Conservation (phyloP, 2,329 filamentous ascomycete genomes). For the Apiospora koreana region DNA sequence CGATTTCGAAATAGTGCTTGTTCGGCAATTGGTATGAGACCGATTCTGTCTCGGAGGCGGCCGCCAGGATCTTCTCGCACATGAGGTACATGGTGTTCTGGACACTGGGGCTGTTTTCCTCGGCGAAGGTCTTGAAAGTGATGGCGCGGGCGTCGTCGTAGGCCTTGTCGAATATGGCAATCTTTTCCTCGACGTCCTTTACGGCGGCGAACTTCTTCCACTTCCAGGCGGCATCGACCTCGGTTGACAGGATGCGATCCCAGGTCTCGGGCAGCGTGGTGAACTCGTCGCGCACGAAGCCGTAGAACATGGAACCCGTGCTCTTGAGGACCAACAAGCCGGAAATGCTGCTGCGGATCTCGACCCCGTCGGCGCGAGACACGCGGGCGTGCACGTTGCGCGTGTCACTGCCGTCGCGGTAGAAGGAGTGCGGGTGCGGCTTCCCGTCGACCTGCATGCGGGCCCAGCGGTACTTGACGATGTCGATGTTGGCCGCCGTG, state of each 20-base stretch:
- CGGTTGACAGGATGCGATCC: slow-evolving; percentile 94
- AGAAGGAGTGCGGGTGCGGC: slow-evolving; percentile 93
- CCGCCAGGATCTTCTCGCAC: slow-evolving; percentile 80
- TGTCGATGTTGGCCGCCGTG: slow-evolving; percentile 75
- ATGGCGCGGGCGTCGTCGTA: slow-evolving; percentile 78
- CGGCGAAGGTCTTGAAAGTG: slow-evolving; percentile 89
- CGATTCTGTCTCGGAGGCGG: slow-evolving; percentile 68
- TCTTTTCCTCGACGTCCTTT: slow-evolving; percentile 64
- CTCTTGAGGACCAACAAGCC: slow-evolving; percentile 91
- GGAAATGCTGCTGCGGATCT: slow-evolving; percentile 74
- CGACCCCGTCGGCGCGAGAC: slow-evolving; percentile 68
- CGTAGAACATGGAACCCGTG: slow-evolving; percentile 94
- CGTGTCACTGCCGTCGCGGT: slow-evolving; percentile 85
- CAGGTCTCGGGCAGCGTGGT: slow-evolving; percentile 88
- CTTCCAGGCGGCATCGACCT: slow-evolving; percentile 83
- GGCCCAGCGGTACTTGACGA: slow-evolving; percentile 88
- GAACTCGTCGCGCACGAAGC: slow-evolving; percentile 90
- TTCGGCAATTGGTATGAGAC: slow-evolving; percentile 89
- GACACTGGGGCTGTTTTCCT: slow-evolving; percentile 88
- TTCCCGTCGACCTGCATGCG: slow-evolving; percentile 85
- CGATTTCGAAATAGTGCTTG: slow-evolving; percentile 98
- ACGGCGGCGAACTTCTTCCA: slow-evolving; percentile 75
- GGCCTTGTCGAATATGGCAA: slow-evolving; percentile 73
- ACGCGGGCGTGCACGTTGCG: slow-evolving; percentile 77
- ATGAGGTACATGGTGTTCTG: slow-evolving; percentile 99